These are phyloP conservation scores for Leishmania tarentolae DNA, from an alignment of 208 protist genomes.

Conservation along the genomic window DNA sequence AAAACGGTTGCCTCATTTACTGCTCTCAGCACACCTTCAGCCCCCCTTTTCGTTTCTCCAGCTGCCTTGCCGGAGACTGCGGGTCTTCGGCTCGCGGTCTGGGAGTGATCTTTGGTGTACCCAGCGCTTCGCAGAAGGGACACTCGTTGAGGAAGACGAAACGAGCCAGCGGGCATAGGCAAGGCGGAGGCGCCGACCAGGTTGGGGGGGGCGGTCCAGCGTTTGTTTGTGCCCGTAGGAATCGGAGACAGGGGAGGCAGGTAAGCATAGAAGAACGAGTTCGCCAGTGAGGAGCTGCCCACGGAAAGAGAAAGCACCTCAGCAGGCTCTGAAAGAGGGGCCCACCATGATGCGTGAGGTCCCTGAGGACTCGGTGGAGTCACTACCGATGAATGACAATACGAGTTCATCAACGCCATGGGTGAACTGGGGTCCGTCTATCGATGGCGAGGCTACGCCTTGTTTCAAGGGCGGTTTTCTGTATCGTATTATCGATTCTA, in stretches of 20 bases:
- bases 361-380: slow-evolving; percentile 51
- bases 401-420: slow-evolving; percentile 23
- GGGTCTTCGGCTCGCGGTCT: neutral
- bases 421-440: slow-evolving; percentile 32
- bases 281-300: neutral
- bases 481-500: slow-evolving; percentile 63
- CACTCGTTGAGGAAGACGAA: neutral
- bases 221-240: neutral
- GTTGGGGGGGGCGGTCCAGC: neutral
- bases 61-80: neutral
- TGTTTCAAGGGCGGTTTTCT: slow-evolving; percentile 76
- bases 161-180: neutral
- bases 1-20: neutral
- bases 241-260: neutral
- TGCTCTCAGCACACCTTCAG: slow-evolving; percentile 4
- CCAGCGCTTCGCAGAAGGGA: neutral
- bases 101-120: neutral
- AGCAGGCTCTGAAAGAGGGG: neutral
- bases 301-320: neutral
- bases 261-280: neutral
- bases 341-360: slow-evolving; percentile 59
- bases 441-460: slow-evolving; percentile 47
- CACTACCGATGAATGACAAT: slow-evolving; percentile 8
- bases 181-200: neutral
- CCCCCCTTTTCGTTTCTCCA: neutral